phyloP scores from a whole-genome alignment of 441 rosid genomes.

The Erodium trifolium region DNA sequence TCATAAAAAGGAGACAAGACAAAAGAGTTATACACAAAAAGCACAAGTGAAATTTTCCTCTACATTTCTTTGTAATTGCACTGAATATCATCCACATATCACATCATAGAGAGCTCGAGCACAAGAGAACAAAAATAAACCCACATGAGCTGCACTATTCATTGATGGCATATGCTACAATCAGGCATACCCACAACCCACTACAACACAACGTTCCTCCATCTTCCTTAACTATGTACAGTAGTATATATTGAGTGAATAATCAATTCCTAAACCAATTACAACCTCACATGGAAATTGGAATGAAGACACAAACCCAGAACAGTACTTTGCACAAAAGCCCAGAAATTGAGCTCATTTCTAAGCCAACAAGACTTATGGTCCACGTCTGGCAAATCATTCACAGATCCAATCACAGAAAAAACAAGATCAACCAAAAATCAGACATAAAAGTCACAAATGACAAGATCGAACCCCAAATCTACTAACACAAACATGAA shows the following conservation, averaged over 20 bases:
- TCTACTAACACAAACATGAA: neutral
- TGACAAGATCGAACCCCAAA: neutral
- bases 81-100: neutral
- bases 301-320: too few species aligned
- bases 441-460: too few species aligned
- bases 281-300: neutral
- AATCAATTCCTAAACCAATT: neutral
- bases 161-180: neutral
- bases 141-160: too few species aligned
- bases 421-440: too few species aligned
- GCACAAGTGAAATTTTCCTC: neutral
- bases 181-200: too few species aligned
- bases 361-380: too few species aligned
- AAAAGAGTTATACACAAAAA: too few species aligned
- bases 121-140: too few species aligned
- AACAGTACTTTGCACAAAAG: too few species aligned
- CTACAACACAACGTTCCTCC: neutral
- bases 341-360: neutral
- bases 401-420: too few species aligned
- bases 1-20: neutral
- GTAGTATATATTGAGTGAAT: neutral
- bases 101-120: neutral
- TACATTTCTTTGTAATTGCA: neutral
- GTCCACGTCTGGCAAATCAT: too few species aligned
- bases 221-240: neutral